phyloP scores from a whole-genome alignment of 2,329 filamentous ascomycete species.

The Calonectria henricotiae region DNA sequence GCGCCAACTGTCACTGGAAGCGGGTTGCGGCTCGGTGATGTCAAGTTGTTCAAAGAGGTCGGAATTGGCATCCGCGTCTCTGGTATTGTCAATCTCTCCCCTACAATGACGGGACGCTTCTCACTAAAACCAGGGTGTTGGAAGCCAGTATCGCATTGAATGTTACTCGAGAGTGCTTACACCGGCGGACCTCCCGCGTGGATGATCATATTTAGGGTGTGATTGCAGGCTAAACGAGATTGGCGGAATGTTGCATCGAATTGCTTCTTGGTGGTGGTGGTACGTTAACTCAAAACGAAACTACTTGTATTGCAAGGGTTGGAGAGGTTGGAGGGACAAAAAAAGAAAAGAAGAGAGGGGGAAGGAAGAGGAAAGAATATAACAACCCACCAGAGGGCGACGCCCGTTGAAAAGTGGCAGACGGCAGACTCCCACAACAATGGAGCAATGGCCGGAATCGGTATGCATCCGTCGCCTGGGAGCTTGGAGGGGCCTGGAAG shows the following conservation, averaged over 20 bases:
- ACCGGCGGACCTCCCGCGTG: not conserved
- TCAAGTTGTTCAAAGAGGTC: not conserved
- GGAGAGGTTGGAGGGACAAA: not conserved
- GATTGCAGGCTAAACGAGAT: not conserved
- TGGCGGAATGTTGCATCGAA: not conserved
- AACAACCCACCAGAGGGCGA: not conserved
- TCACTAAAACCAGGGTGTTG: not conserved
- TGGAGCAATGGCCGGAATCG: slow-evolving; percentile 10
- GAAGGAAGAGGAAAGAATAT: not conserved
- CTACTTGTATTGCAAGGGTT: not conserved
- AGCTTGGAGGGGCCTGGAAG: not conserved
- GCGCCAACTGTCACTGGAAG: not conserved
- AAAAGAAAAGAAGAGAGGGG: not conserved
- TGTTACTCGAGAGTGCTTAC: not conserved
- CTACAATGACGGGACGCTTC: not conserved
- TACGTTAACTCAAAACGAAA: not conserved
- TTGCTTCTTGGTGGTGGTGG: not conserved
- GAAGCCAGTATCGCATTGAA: not conserved
- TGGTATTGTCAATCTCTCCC: slow-evolving; percentile 15
- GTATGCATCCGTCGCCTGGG: not conserved
- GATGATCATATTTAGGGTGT: slow-evolving; percentile 1
- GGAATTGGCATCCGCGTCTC: not conserved
- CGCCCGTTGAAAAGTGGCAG: slow-evolving; percentile 16
- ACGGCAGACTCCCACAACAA: slow-evolving; percentile 15
- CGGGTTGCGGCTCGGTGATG: not conserved